phyloP scores from a whole-genome alignment of 768 basidiomycete species.

The Suillus brevipes region DNA sequence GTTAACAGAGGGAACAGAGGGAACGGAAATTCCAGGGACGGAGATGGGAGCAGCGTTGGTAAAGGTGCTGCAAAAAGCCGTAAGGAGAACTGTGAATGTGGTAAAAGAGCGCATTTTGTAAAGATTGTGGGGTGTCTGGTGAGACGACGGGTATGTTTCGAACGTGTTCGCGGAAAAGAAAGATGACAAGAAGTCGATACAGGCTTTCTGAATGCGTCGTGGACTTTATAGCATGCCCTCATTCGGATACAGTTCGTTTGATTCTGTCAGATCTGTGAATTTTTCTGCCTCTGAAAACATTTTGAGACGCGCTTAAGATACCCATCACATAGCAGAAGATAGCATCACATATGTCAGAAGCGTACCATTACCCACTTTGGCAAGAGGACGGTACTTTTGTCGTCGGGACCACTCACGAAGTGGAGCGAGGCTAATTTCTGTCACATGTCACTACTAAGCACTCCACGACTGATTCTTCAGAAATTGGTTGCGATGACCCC shows the following conservation, averaged over 20 bases:
- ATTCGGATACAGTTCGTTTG: background rate
- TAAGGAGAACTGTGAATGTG: conserved; percentile 23
- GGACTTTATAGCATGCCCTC: conserved; percentile 19
- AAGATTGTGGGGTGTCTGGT: conserved; percentile 30
- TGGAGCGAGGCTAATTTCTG: conserved; percentile 14
- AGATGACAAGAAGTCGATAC: conserved; percentile 22
- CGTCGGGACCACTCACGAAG: conserved; percentile 13
- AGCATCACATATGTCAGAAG: background rate
- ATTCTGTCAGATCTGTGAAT: conserved; percentile 1
- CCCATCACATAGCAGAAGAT: background rate
- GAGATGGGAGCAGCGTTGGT: conserved; percentile 24
- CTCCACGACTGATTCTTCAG: background rate
- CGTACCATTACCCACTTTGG: conserved; percentile 15
- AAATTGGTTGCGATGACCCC: background rate
- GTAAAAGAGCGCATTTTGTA: conserved; percentile 40
- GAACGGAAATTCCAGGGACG: conserved; percentile 20
- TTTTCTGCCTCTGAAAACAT: background rate
- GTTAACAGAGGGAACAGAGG: conserved; percentile 5
- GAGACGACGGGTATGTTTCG: conserved; percentile 21
- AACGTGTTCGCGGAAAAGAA: conserved; percentile 9
- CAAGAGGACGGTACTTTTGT: background rate
- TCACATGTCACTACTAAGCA: background rate
- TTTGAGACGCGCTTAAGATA: background rate
- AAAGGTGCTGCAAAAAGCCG: conserved; percentile 32
- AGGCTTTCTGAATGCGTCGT: conserved; percentile 1